Evolutionary conservation across 495 filamentous ascomycete genomes (phyloP).

Genomic region (Tricharina praecox): DNA sequence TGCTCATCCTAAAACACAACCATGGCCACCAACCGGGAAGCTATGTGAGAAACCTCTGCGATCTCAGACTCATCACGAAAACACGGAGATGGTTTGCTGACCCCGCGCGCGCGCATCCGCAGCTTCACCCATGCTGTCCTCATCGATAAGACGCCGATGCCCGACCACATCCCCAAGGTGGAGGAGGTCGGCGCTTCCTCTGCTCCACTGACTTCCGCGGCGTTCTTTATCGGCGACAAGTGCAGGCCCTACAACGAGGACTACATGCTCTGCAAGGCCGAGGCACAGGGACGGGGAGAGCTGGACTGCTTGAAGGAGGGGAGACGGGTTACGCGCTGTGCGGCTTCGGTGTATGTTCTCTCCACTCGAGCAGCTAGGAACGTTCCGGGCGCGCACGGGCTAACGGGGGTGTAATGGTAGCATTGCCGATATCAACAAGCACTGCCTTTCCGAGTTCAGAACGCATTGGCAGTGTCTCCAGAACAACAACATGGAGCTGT

Average conservation of each 20-base stretch:
- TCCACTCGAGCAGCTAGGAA: no score
- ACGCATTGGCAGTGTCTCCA: conserved; percentile 90
- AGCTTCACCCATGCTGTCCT: conserved; percentile 89
- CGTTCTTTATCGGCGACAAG: conserved; percentile 94
- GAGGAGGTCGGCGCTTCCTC: conserved; percentile 80
- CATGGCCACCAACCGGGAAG: conserved; percentile 8
- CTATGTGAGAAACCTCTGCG: neutral
- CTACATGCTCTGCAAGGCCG: conserved; percentile 97
- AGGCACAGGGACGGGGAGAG: conserved; percentile 74
- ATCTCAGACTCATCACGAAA: neutral
- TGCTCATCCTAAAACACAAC: neutral
- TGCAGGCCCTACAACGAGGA: conserved; percentile 95
- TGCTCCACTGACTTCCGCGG: conserved; percentile 73
- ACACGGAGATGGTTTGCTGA: conserved; percentile 7
- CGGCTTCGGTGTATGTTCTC: conserved; percentile 73
- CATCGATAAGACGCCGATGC: conserved; percentile 90
- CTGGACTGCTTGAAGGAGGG: conserved; percentile 91
- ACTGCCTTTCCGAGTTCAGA: conserved; percentile 80
- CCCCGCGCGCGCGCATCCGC: conserved; percentile 10
- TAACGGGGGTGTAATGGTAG: conserved; percentile 31
- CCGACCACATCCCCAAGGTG: conserved; percentile 74
- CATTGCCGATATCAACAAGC: conserved; percentile 86
- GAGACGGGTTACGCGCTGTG: conserved; percentile 87
- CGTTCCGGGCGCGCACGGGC: neutral
- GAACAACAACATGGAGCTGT: conserved; percentile 90